Evolutionary conservation across 192 early-diverging fungal species (phyloP).

Genomic region (Gryganskiella cystojenkinii): DNA sequence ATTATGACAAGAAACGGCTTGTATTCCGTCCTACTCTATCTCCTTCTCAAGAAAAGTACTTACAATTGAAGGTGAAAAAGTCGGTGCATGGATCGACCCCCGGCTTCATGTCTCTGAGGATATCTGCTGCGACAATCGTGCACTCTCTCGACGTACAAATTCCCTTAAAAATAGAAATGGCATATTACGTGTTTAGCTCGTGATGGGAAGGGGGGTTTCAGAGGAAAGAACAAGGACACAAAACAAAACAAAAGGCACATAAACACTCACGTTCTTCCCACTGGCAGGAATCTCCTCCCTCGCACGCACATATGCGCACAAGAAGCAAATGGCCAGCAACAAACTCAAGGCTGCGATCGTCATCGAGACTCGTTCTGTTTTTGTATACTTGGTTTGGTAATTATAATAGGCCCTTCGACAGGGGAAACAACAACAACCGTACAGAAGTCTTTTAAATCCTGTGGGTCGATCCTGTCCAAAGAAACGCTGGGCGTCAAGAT

Average conservation of each 20-base stretch:
- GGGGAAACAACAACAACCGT: slow-evolving; percentile 39
- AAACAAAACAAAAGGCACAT: not conserved
- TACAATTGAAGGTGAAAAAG: slow-evolving; percentile 76
- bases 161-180: slow-evolving; percentile 13
- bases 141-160: slow-evolving; percentile 67
- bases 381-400: slow-evolving; percentile 29
- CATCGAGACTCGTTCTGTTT: slow-evolving; percentile 30
- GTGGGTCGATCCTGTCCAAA: slow-evolving; percentile 46
- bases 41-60: slow-evolving; percentile 1
- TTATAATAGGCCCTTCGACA: slow-evolving; percentile 2
- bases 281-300: slow-evolving; percentile 29
- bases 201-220: not conserved
- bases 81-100: slow-evolving; percentile 72
- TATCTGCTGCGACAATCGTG: slow-evolving; percentile 59
- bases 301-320: slow-evolving; percentile 40
- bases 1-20: too few relatives aligned
- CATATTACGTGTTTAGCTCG: not conserved
- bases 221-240: not conserved
- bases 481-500: slow-evolving; percentile 46
- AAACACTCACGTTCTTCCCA: slow-evolving; percentile 31
- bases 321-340: slow-evolving; percentile 24
- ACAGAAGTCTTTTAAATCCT: slow-evolving; percentile 13
- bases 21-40: not conserved
- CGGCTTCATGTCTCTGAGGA: slow-evolving; percentile 65
- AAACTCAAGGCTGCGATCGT: slow-evolving; percentile 9